Conservation (phyloP, 2,329 filamentous ascomycete species). For the Diaporthe eres region DNA sequence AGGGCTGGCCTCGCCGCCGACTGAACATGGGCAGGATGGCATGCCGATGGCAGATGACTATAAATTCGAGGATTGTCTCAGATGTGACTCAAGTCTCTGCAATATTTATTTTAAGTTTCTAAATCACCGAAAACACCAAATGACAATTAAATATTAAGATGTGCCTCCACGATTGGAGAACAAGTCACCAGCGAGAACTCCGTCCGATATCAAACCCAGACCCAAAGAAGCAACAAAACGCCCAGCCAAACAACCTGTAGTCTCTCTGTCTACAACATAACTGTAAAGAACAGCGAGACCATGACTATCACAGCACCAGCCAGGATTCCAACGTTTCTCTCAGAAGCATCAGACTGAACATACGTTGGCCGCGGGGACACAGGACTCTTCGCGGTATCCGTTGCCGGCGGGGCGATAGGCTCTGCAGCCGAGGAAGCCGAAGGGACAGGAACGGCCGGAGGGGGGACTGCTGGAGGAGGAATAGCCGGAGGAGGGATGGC, state of each 20-base stretch:
- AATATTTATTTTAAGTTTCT: too few relatives aligned
- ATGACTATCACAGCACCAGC: slow-evolving; percentile 7
- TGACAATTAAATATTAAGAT: background rate
- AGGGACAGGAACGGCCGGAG: background rate
- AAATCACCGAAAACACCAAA: background rate
- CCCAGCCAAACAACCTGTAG: too few relatives aligned
- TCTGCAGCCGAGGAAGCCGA: background rate
- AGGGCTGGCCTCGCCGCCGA: too few relatives aligned
- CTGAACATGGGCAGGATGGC: too few relatives aligned
- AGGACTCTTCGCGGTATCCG: background rate
- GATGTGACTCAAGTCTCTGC: background rate
- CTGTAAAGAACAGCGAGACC: slow-evolving; percentile 12
- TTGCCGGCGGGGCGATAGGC: background rate
- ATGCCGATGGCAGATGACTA: too few relatives aligned
- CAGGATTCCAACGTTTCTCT: background rate
- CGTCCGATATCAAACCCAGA: background rate
- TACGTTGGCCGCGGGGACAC: background rate
- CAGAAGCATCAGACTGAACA: slow-evolving; percentile 12
- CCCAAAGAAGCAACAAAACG: background rate
- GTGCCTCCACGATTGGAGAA: background rate
- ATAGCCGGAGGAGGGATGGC: background rate
- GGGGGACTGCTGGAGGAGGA: background rate
- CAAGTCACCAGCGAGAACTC: background rate
- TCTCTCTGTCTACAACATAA: background rate
- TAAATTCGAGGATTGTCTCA: too few relatives aligned